Base-by-base conservation (phyloP, 1,284 basidiomycete species). In the Marasmius fiardii region DNA sequence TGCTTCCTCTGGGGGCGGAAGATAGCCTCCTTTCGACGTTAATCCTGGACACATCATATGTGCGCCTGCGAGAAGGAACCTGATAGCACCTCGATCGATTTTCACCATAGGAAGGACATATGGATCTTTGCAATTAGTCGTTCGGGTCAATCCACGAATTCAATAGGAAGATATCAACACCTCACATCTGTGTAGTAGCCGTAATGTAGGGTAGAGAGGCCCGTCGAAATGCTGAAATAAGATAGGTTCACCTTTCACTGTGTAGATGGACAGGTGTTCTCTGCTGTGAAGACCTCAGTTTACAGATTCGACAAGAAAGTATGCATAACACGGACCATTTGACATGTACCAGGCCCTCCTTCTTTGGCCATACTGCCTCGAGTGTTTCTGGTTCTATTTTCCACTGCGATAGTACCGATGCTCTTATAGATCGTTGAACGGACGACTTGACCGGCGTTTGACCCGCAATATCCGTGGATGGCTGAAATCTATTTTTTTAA, bases 211-310 rank as follows among this genome's bases (percentile, higher is more conserved):
- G 67, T 88, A 88, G 66, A 93, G 86, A 0, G 93, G 93, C 0
- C 93, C 95, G 71, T 99, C 96, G 68, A 93, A 95, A 72, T 98
- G 95, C 71, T 99, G 95, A 79, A 98, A 96, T 74, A 98, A 93
- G 57, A 99, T 71, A 4, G 96, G 95, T 67, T 91, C 88, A 47
- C 86, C 81, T 61, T 94, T 83, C 35, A 96, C 76, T 1, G 94
- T 90, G 71, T 93, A 94, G 68, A 99, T 91, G 53, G 93, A 93
- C 63, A 98, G 83, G 69, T 97, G 93, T 62, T 98, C 96, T 85
- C 91, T 91, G 76, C 95, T 98, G 70, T 51, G 58, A 55, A 53
- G 12, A 41, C 26, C 11, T 45, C 12, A 31, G 21, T 16, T 43
- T 10, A 28, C 21, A 18, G 7, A 14, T 4, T 24, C 7, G 26